Base-by-base conservation (phyloP, 495 filamentous ascomycete species). In the Neohortaea acidophila region DNA sequence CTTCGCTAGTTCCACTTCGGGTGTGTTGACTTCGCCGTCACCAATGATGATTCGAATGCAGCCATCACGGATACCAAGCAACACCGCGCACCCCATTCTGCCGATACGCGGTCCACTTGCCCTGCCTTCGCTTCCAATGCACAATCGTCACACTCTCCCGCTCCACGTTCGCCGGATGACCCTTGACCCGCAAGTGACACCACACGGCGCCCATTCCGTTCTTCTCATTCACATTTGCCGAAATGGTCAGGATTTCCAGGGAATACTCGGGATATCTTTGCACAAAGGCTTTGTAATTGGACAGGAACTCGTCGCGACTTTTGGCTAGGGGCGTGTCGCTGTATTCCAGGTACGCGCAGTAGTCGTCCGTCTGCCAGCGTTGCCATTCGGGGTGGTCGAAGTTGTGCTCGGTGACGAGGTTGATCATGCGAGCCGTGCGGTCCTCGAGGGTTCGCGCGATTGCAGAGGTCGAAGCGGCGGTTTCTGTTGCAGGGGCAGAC, bases 151-250 rank as follows among this genome's bases (percentile, higher is more conserved):
- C n/a, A 27, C 24, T 27, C 24, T 27, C 8, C 24, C 24, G 7
- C 24, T n/a, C n/a, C n/a, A 27, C 24, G 24, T n/a, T n/a, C 24
- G 7, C n/a, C n/a, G 24, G n/a, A n/a, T 27, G 24, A 27, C 24
- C 24, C 24, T 27, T n/a, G n/a, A 27, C 24, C 7, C 7, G 7
- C 24, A 27, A 27, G 24, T 27, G 7, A 7, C 7, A 8, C 24
- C 24, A 27, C 8, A 27, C 24, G n/a, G n/a, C 24, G 7, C 8
- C 39, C 20, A 21, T 12, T 0, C 36, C 32, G 11, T 61, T 66
- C 42, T 63, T 64, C 41, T 73, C 71, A 6, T 69, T 59, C 30
- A 64, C 59, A 17, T 59, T 64, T 18, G 60, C 59, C 33, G 72
- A 69, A 25, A 62, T 65, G 26, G 52, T 60, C 42, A 57, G 57